A percentile compares a stretch with the other conserved stretches of the same genome.
phyloP scores from a whole-genome alignment of 169 alveolate species.

The Amoebophrya sp. region DNA sequence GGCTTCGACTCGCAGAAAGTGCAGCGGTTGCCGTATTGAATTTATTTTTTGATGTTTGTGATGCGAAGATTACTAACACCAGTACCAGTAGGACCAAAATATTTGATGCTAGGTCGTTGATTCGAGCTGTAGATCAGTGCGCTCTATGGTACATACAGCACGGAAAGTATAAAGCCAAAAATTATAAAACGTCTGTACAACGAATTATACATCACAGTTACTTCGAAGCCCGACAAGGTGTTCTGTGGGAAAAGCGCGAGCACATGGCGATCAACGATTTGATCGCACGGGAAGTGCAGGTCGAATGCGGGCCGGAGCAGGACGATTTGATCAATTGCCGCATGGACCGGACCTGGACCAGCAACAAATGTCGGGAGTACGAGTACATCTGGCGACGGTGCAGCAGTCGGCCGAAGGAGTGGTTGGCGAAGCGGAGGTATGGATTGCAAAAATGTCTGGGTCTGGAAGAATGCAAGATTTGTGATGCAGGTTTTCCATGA shows the following conservation, averaged over 20 bases:
- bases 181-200: too few species aligned
- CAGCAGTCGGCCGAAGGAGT: neutral
- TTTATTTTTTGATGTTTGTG: too few species aligned
- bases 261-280: neutral
- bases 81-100: too few species aligned
- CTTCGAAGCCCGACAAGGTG: neutral
- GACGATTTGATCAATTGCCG: slow-evolving; percentile 18
- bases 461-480: too few species aligned
- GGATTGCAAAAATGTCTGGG: too few species aligned
- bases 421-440: neutral
- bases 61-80: too few species aligned
- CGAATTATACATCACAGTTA: neutral
- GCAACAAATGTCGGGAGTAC: neutral
- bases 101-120: too few species aligned
- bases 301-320: slow-evolving; percentile 13
- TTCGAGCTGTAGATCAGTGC: too few species aligned
- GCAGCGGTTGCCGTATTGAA: neutral
- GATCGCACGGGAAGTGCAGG: neutral
- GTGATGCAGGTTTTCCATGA: too few species aligned
- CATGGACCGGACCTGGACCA: neutral
- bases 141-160: too few species aligned
- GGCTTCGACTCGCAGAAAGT: neutral
- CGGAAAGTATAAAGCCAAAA: too few species aligned
- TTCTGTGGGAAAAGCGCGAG: slow-evolving; percentile 17
- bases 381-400: neutral